Evolutionary conservation across 192 early-diverging fungal genomes (phyloP).

Genomic region (Coemansia erecta): DNA sequence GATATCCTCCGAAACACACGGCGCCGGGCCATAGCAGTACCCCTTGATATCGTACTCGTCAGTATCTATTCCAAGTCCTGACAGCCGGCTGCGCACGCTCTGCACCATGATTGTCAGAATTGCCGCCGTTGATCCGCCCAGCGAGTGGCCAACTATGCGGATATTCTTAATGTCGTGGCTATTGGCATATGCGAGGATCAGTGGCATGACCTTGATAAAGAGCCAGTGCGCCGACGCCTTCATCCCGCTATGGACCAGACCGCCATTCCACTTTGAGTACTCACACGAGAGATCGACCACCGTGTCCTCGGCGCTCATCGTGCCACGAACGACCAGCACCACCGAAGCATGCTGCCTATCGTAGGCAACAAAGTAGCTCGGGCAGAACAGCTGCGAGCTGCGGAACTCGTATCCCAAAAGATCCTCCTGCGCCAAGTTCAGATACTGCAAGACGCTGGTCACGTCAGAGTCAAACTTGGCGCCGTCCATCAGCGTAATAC

Average conservation of each 20-base stretch:
- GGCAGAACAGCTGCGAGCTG: constrained; percentile 62
- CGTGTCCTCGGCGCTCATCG: constrained; percentile 73
- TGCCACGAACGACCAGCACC: constrained; percentile 66
- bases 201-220: constrained; percentile 63
- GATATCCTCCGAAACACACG: constrained; percentile 55
- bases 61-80: constrained; percentile 29
- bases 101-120: constrained; percentile 71
- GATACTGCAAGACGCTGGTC: constrained; percentile 61
- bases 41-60: constrained; percentile 29
- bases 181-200: constrained; percentile 57
- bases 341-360: constrained; percentile 64
- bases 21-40: constrained; percentile 60
- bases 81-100: constrained; percentile 49
- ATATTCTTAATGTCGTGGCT: constrained; percentile 53
- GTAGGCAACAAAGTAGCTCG: constrained; percentile 68
- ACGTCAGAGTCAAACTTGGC: constrained; percentile 66
- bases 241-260: constrained; percentile 73
- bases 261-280: constrained; percentile 76
- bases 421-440: constrained; percentile 61
- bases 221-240: constrained; percentile 75
- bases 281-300: constrained; percentile 74
- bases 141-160: constrained; percentile 72
- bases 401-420: constrained; percentile 68
- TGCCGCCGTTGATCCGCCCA: constrained; percentile 70
- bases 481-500: constrained; percentile 65